phyloP scores from a whole-genome alignment of 2,329 filamentous ascomycete species.

The Venturiaceae sp. region DNA sequence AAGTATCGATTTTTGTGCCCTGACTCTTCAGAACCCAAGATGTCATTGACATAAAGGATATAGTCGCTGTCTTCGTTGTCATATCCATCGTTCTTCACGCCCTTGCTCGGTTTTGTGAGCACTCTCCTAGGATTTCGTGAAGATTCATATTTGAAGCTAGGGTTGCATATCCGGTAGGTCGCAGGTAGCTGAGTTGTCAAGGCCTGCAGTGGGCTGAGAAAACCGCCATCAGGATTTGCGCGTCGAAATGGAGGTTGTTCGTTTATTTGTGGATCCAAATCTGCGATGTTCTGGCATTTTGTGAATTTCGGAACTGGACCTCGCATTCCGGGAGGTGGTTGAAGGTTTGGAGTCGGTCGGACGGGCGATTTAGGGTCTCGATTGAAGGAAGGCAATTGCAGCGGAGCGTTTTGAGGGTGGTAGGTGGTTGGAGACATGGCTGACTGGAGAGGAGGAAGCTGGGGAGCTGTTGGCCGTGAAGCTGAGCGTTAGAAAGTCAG shows the following conservation, averaged over 20 bases:
- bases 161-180: conserved; percentile 97
- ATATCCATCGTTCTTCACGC: conserved; percentile 95
- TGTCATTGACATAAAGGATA: conserved; percentile 98
- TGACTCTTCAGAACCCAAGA: conserved; percentile 92
- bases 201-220: conserved; percentile 95
- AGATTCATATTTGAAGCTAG: conserved; percentile 96
- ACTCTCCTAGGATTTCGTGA: conserved; percentile 92
- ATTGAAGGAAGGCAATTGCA: conserved; percentile 59
- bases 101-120: conserved; percentile 96
- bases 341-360: conserved; percentile 36
- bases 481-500: conserved; percentile 16
- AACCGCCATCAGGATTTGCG: conserved; percentile 92
- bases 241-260: conserved; percentile 81
- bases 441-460: conserved; percentile 66
- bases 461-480: conserved; percentile 47
- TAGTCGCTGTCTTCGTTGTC: conserved; percentile 99
- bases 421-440: conserved; percentile 59
- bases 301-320: conserved; percentile 81
- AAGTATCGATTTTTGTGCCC: conserved; percentile 99
- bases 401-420: conserved; percentile 61
- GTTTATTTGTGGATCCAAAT: conserved; percentile 77
- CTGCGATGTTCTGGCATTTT: conserved; percentile 61
- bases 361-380: conserved; percentile 42
- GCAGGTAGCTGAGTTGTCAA: conserved; percentile 86
- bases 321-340: conserved; percentile 38